Conservation (phyloP, 2,329 filamentous ascomycete species). For the Cladosporium sp. region DNA sequence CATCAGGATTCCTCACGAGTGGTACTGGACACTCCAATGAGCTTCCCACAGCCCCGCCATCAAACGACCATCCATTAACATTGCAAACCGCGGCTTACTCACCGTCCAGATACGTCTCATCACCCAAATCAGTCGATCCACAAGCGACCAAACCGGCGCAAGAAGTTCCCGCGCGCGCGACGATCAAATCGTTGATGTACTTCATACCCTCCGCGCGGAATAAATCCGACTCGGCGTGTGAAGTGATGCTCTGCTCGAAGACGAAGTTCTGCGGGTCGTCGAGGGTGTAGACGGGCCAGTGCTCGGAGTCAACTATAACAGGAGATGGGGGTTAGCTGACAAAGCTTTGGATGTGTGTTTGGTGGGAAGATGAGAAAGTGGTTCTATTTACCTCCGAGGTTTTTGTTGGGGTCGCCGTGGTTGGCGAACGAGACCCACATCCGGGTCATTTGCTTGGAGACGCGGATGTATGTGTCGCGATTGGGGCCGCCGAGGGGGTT, state of each 20-base stretch:
- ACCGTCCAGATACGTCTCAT: slow-evolving; percentile 12
- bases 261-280: slow-evolving; percentile 45
- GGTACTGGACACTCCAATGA: too few species aligned
- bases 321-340: slow-evolving; percentile 20
- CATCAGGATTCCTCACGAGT: too few species aligned
- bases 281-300: slow-evolving; percentile 46
- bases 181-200: slow-evolving; percentile 39
- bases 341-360: slow-evolving; percentile 27
- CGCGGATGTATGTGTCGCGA: slow-evolving; percentile 41
- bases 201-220: slow-evolving; percentile 49
- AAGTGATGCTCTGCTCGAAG: slow-evolving; percentile 48
- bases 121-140: background rate
- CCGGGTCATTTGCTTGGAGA: slow-evolving; percentile 53
- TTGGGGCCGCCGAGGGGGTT: slow-evolving; percentile 30
- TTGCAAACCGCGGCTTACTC: too few species aligned
- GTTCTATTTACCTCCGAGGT: slow-evolving; percentile 29
- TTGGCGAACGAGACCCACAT: slow-evolving; percentile 57
- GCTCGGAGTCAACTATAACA: slow-evolving; percentile 25
- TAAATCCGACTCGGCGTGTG: slow-evolving; percentile 45
- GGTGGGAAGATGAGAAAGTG: background rate
- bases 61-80: too few species aligned
- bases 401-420: slow-evolving; percentile 45
- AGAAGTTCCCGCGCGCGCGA: slow-evolving; percentile 28
- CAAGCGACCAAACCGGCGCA: background rate
- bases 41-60: too few species aligned